A percentile compares a stretch with the other conserved stretches of the same genome.
These are phyloP conservation scores for Trypanosoma platydactyli DNA, from an alignment of 208 protist genomes.

Conservation along the genomic window DNA sequence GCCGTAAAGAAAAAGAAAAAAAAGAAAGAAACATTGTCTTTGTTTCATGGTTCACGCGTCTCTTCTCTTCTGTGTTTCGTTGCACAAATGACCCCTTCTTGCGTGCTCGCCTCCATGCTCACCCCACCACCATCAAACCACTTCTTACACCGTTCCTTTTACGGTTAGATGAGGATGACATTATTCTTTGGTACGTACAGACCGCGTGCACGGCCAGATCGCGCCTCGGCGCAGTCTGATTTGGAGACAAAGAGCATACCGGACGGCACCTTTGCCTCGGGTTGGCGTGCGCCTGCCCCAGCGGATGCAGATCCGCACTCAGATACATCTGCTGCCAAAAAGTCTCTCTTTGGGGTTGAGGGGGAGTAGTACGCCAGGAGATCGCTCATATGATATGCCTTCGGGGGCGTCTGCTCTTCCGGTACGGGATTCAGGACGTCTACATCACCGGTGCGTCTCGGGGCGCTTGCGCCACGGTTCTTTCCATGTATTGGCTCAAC, in stretches of 20 bases:
- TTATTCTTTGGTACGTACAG: slow-evolving; percentile 16
- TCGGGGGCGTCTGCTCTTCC: neutral
- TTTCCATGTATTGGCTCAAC: slow-evolving; percentile 37
- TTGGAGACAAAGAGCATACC: slow-evolving; percentile 36
- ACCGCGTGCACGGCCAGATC: slow-evolving; percentile 16
- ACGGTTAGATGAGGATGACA: slow-evolving; percentile 6
- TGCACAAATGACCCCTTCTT: no score
- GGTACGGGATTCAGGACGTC: slow-evolving; percentile 15
- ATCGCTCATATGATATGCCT: slow-evolving; percentile 8
- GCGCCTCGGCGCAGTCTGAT: neutral
- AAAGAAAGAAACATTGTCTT: slow-evolving; percentile 4
- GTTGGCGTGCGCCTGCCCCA: slow-evolving; percentile 13
- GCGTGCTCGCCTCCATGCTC: slow-evolving; percentile 1
- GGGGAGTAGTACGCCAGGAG: slow-evolving; percentile 45
- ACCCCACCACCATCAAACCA: neutral
- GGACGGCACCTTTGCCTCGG: slow-evolving; percentile 40
- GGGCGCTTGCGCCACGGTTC: slow-evolving; percentile 40
- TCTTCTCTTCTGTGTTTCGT: slow-evolving; percentile 1
- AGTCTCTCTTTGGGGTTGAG: slow-evolving; percentile 35
- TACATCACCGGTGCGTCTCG: slow-evolving; percentile 23
- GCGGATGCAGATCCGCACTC: slow-evolving; percentile 17
- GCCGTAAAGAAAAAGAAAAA: slow-evolving; percentile 15
- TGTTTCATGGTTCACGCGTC: neutral
- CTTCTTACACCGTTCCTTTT: neutral
- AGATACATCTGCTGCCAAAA: neutral